phyloP scores from a whole-genome alignment of 805 yeast species.

The Lachancea sp. region DNA sequence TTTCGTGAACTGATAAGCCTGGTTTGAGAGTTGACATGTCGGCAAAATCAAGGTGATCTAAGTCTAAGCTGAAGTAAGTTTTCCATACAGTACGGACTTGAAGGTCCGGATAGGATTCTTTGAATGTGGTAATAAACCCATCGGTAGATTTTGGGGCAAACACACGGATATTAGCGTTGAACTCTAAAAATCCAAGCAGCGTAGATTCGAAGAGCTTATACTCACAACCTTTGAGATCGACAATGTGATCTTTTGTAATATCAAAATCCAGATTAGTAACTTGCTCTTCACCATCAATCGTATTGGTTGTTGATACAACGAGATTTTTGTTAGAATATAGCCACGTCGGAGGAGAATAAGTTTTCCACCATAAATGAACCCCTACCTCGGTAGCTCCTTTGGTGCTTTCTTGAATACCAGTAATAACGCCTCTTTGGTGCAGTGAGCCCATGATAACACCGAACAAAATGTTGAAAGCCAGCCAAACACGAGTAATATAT shows the following conservation, averaged over 20 bases:
- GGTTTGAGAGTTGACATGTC: constrained; percentile 46
- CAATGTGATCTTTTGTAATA: constrained; percentile 22
- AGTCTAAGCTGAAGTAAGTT: constrained; percentile 49
- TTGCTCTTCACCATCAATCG: constrained; percentile 20
- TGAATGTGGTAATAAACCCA: constrained; percentile 4
- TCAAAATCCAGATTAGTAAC: constrained; percentile 16
- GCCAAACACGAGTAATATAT: constrained; percentile 40
- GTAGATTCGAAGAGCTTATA: constrained; percentile 21
- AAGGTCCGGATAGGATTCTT: neutral
- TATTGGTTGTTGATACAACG: constrained; percentile 19
- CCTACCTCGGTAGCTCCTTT: constrained; percentile 25
- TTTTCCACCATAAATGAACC: constrained; percentile 81
- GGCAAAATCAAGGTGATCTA: constrained; percentile 64
- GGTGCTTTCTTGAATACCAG: constrained; percentile 45
- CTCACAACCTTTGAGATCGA: constrained; percentile 45
- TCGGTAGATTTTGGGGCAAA: constrained; percentile 21
- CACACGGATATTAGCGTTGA: constrained; percentile 8
- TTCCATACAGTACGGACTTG: constrained; percentile 27
- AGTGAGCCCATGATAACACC: constrained; percentile 66
- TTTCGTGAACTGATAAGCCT: constrained; percentile 55
- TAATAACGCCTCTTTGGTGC: constrained; percentile 89
- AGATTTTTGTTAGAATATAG: constrained; percentile 37
- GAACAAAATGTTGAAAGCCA: constrained; percentile 54
- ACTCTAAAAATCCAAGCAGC: constrained; percentile 13
- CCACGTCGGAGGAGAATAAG: constrained; percentile 93